Base-by-base conservation (phyloP, 2,329 filamentous ascomycete genomes). In the Dothistroma pini region DNA sequence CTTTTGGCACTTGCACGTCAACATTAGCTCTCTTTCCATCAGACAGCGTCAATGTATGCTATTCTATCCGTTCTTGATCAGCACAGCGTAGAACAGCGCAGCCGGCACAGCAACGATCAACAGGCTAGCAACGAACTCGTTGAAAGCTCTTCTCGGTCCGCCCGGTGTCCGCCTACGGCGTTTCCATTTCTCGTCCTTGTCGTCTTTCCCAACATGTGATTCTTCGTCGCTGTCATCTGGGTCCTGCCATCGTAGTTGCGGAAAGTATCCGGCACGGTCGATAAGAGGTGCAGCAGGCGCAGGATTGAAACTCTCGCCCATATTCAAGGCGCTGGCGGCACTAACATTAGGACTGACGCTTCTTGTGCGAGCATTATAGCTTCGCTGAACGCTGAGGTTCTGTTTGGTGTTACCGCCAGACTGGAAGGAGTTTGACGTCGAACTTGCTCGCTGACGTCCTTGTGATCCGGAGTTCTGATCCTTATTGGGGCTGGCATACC, bases 231-330 rank as follows among this genome's bases (percentile, higher is more conserved):
- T 66, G 41, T 71, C 66, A 29, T 69, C 70, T 3, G 69, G 63
- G 68, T 75, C 59, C 56, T 68, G 65, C 70, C 72, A 65, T 63
- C 67, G 54, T 63, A 72, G 54, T 53, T 72, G 52, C 5, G 71
- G 72, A 57, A 75, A 76, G 63, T 76, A 78, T 1, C 75, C 78
- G 4, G 77, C 78, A 64, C 79, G 75, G 51, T 78, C 74, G 14
- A 78, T 72, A 38, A 77, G 70, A 7, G 74, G 74, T 34, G 70
- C 72, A 32, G 67, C 62, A 49, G 70, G 54, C 50, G 66, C 56
- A 19, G 61, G 41, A 11, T 59, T 50, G 48, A 56, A 29, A 63
- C 53, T 34, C 71, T 72, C 41, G 31, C 53, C 53, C 3, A 75
- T 58, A 2, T 64, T 69, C 58, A 76, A 75, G 10, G 72, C 70